These are phyloP conservation scores for Fraxinus pennsylvanica DNA, from an alignment of 257 asterid species.

Conservation along the genomic window DNA sequence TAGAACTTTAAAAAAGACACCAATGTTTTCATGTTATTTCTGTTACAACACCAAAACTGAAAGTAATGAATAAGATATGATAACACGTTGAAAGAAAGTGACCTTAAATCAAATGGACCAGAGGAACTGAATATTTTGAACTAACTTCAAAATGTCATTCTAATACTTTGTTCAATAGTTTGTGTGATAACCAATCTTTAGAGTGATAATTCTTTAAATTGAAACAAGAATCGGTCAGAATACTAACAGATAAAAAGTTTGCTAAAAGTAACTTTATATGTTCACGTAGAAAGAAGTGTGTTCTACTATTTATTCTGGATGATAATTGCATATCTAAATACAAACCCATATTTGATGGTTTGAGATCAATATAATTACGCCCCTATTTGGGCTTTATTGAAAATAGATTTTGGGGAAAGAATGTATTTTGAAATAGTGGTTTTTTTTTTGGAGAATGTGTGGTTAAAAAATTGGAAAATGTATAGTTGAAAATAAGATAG, in stretches of 20 bases:
- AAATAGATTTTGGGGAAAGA: no score
- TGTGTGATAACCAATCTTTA: background rate
- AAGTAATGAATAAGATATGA: constrained; percentile 1
- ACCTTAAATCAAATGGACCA: background rate
- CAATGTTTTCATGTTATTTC: background rate
- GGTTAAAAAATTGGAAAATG: no score
- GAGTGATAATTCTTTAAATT: background rate
- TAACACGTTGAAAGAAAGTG: background rate
- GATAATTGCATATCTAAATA: background rate
- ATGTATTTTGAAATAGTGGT: no score
- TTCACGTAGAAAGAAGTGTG: background rate
- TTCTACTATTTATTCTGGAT: background rate
- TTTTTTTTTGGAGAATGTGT: no score
- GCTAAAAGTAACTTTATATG: background rate
- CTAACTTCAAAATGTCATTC: background rate
- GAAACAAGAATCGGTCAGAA: background rate
- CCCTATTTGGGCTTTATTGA: no score
- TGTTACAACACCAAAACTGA: constrained; percentile 5
- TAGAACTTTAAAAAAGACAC: background rate
- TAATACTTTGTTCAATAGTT: background rate
- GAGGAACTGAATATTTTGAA: background rate
- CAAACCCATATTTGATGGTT: background rate
- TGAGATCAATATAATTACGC: background rate
- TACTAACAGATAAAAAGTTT: background rate
- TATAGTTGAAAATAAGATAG: no score